Percentiles rank a stretch among this genome's conserved stretches.
These are phyloP conservation scores for Flagelloscypha sp. DNA, from an alignment of 768 basidiomycete species.

Conservation along the genomic window DNA sequence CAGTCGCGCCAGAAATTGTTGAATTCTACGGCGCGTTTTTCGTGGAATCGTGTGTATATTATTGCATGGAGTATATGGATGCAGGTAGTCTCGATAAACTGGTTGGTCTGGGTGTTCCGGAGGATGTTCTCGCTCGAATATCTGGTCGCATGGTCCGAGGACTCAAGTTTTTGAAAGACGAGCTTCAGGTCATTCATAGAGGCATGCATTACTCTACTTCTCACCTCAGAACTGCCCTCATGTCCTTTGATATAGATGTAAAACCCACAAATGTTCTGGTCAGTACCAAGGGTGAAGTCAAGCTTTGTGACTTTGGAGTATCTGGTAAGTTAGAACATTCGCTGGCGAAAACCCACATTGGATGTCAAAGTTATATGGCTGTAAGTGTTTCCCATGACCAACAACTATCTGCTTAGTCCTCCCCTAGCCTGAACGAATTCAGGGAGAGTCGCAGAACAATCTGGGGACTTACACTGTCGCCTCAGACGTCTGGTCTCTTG, in stretches of 20 bases:
- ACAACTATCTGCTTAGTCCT: slow-evolving; percentile 2
- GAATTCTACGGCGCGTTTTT: slow-evolving; percentile 99
- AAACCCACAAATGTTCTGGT: slow-evolving; percentile 93
- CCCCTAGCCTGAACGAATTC: slow-evolving; percentile 85
- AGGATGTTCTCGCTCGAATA: slow-evolving; percentile 77
- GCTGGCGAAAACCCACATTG: slow-evolving; percentile 96
- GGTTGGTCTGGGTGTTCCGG: slow-evolving; percentile 51
- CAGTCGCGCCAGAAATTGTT: slow-evolving; percentile 84
- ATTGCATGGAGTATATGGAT: slow-evolving; percentile 99
- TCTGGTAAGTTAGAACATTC: slow-evolving; percentile 96
- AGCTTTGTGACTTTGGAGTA: slow-evolving; percentile 98
- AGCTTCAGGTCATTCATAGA: slow-evolving; percentile 79
- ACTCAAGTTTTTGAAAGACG: slow-evolving; percentile 91
- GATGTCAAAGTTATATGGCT: slow-evolving; percentile 98
- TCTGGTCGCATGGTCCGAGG: slow-evolving; percentile 79
- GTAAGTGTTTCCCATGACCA: slow-evolving; percentile 36
- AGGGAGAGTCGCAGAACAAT: slow-evolving; percentile 84
- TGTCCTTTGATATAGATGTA: slow-evolving; percentile 64
- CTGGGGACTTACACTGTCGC: slow-evolving; percentile 90
- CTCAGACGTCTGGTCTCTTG: slow-evolving; percentile 96
- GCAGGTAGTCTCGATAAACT: slow-evolving; percentile 92
- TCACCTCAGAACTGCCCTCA: neutral
- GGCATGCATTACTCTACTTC: slow-evolving; percentile 27
- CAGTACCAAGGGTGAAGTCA: slow-evolving; percentile 81
- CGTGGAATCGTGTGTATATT: slow-evolving; percentile 99